These are phyloP conservation scores for Mikania micrantha DNA, from an alignment of 129 eudicot genomes.

Conservation along the genomic window DNA sequence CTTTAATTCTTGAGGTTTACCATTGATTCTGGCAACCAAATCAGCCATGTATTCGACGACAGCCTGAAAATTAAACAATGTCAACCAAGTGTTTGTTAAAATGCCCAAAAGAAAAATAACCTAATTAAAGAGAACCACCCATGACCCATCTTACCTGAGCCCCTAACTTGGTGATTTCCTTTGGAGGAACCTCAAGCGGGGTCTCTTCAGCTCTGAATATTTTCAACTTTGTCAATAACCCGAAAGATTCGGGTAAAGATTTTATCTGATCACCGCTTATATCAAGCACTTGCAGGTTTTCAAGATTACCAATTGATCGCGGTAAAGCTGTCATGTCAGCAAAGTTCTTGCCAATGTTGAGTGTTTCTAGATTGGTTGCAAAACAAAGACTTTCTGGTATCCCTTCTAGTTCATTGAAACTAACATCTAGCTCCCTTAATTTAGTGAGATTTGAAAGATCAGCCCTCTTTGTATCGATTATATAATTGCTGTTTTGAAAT, in stretches of 20 bases:
- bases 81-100: conserved; percentile 3
- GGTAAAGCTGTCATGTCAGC: conserved; percentile 76
- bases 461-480: no score
- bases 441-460: no score
- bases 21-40: conserved; percentile 37
- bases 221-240: conserved; percentile 48
- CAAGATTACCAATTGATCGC: conserved; percentile 68
- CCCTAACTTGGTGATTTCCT: conserved; percentile 46
- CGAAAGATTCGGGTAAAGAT: conserved; percentile 72
- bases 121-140: not conserved
- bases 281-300: conserved; percentile 76
- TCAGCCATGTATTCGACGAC: conserved; percentile 77
- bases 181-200: conserved; percentile 83
- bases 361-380: conserved; percentile 38
- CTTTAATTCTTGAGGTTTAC: conserved; percentile 21
- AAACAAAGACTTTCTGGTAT: conserved; percentile 76
- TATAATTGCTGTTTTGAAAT: no score
- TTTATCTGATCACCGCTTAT: conserved; percentile 71
- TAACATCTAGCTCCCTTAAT: conserved; percentile 60
- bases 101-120: not conserved
- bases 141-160: conserved; percentile 59
- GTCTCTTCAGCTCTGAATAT: conserved; percentile 65
- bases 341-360: conserved; percentile 71
- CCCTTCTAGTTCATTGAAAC: conserved; percentile 78
- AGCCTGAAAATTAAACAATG: conserved; percentile 35